Base-by-base conservation (phyloP, 208 protist genomes). In the Kentomonas sorsogonicus region DNA sequence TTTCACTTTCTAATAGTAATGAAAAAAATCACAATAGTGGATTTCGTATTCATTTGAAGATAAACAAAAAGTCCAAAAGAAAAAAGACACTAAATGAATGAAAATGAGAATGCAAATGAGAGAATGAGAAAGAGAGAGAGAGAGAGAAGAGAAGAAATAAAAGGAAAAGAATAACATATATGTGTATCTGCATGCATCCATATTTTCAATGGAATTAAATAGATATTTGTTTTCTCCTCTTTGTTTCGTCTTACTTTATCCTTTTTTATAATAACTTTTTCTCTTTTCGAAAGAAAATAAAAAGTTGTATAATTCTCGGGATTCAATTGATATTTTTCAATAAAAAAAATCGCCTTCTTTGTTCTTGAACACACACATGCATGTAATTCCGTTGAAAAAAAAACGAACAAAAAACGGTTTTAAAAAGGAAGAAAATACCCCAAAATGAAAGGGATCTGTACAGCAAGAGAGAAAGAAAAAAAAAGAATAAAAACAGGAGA, bases 11-110 rank as follows among this genome's bases (percentile, higher is more conserved):
- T n/a, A n/a, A n/a, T n/a, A n/a, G n/a, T n/a, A n/a, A n/a, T n/a
- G n/a, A n/a, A n/a, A n/a, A n/a, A n/a, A n/a, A n/a, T n/a, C n/a
- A n/a, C n/a, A n/a, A n/a, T n/a, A n/a, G n/a, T n/a, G n/a, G n/a
- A n/a, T n/a, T n/a, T n/a, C n/a, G n/a, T n/a, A n/a, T 58, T 45
- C 23, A 18, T 29, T 58, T 58, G 48, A 6, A 36, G 44, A 20
- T 15, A 18, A 44, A 7, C n/a, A 29, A 41, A 41, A 56, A 7
- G 30, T 56, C 3, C 41, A 56, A 41, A 56, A 43, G 34, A 22
- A n/a, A 22, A 41, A 43, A 13, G 10, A n/a, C 4, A 56, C 10
- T 18, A 56, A 26, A 29, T 6, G 13, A 29, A 56, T 6, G 44
- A 61, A 23, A 34, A 60, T 16, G 39, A 40, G n/a, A n/a, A n/a